Conservation (phyloP, 306 rosid species). For the Oemleria cerasiformis region DNA sequence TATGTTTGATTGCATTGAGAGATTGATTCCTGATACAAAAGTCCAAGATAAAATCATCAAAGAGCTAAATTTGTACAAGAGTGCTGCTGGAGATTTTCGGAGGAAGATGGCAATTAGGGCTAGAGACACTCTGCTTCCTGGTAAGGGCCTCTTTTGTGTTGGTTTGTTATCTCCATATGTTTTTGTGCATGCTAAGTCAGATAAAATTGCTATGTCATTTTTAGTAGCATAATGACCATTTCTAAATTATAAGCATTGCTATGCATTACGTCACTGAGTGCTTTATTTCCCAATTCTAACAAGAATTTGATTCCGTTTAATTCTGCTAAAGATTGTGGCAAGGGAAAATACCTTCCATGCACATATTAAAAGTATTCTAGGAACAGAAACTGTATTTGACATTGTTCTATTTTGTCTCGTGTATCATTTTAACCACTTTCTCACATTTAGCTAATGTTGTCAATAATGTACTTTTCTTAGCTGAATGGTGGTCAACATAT, state of each 20-base stretch:
- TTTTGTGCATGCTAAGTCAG: not conserved
- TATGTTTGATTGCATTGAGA: slow-evolving; percentile 86
- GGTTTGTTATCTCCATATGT: slow-evolving; percentile 21
- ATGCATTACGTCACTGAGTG: not conserved
- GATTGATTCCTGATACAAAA: slow-evolving; percentile 79
- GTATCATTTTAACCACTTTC: slow-evolving; percentile 5
- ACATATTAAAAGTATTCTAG: not conserved
- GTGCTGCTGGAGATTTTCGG: slow-evolving; percentile 76
- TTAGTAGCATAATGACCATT: not conserved
- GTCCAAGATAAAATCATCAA: slow-evolving; percentile 81
- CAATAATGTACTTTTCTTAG: slow-evolving; percentile 39
- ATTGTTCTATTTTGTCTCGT: not conserved
- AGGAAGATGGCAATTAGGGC: slow-evolving; percentile 91
- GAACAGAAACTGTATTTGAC: not conserved
- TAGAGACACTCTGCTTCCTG: slow-evolving; percentile 78
- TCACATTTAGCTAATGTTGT: slow-evolving; percentile 9
- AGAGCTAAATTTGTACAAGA: slow-evolving; percentile 72
- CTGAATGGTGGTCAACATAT: slow-evolving; percentile 97
- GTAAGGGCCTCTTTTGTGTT: slow-evolving; percentile 52
- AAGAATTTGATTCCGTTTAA: not conserved
- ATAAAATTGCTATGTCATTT: not conserved
- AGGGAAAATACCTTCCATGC: not conserved
- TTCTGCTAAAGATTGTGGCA: not conserved
- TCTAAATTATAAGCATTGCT: not conserved
- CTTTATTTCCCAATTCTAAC: not conserved